A percentile compares a stretch with the other conserved stretches of the same genome.
These are phyloP conservation scores for Urochloa ruziziensis DNA, from an alignment of 176 grass and related monocot genomes.

Conservation along the genomic window DNA sequence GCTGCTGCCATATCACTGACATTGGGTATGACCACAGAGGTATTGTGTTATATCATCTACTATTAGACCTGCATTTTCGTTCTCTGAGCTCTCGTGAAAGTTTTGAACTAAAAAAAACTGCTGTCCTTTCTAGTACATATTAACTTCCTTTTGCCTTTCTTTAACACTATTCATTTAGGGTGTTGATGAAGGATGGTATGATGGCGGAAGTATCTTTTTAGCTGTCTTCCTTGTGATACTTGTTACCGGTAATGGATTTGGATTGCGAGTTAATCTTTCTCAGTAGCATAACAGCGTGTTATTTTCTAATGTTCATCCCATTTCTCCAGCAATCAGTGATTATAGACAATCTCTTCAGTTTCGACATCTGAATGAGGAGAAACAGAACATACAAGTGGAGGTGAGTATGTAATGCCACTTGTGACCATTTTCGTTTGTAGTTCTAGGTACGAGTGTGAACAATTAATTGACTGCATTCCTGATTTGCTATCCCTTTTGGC, in stretches of 20 bases:
- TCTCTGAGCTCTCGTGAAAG: background rate
- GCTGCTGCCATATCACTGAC: conserved; percentile 86
- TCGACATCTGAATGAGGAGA: conserved; percentile 94
- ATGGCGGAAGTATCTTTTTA: conserved; percentile 96
- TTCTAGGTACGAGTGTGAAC: background rate
- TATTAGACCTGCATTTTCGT: conserved; percentile 12
- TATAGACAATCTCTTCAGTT: conserved; percentile 97
- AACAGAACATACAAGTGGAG: conserved; percentile 94
- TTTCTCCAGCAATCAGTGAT: conserved; percentile 80
- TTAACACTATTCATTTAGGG: conserved; percentile 54
- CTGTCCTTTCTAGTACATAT: conserved; percentile 11
- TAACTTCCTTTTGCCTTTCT: conserved; percentile 11
- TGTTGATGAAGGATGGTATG: conserved; percentile 91
- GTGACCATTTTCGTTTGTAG: conserved; percentile 6
- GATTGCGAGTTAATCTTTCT: background rate
- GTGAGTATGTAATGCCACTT: conserved; percentile 42
- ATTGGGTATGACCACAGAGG: conserved; percentile 95
- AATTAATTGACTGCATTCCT: conserved; percentile 17
- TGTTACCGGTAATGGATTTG: conserved; percentile 72
- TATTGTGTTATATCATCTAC: conserved; percentile 33
- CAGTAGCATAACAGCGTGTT: background rate
- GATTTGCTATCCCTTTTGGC: conserved; percentile 25
- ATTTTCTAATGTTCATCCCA: conserved; percentile 26
- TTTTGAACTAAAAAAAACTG: background rate
- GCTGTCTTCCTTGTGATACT: conserved; percentile 96